Evolutionary conservation across 805 yeast species (phyloP).

Genomic region (Metschnikowia lochheadii): DNA sequence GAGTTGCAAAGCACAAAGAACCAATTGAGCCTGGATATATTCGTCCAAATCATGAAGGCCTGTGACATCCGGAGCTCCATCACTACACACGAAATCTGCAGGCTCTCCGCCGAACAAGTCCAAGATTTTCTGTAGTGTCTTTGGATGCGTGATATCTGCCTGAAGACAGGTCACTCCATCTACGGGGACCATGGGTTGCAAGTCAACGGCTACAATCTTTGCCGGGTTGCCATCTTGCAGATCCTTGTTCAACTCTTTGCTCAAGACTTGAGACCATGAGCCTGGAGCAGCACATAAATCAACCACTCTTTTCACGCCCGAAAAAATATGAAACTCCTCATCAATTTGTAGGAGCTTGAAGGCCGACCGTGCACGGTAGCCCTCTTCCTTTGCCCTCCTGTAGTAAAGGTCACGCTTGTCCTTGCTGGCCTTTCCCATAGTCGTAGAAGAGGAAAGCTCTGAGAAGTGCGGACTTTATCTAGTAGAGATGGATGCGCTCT

Average conservation of each 20-base stretch:
- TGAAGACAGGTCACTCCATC: slow-evolving; percentile 84
- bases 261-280: slow-evolving; percentile 95
- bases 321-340: slow-evolving; percentile 81
- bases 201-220: slow-evolving; percentile 88
- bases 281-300: slow-evolving; percentile 82
- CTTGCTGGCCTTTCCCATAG: slow-evolving; percentile 84
- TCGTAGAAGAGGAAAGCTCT: not conserved
- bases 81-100: slow-evolving; percentile 94
- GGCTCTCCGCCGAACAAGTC: slow-evolving; percentile 84
- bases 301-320: slow-evolving; percentile 76
- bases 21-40: slow-evolving; percentile 91
- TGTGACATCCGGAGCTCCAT: slow-evolving; percentile 98
- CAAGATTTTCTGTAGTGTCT: slow-evolving; percentile 70
- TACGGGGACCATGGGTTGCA: slow-evolving; percentile 98
- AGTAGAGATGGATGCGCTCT: slow-evolving; percentile 1
- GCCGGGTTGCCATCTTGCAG: slow-evolving; percentile 36
- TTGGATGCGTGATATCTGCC: slow-evolving; percentile 97
- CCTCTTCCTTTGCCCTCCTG: slow-evolving; percentile 93
- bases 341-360: slow-evolving; percentile 87
- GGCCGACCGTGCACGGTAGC: slow-evolving; percentile 97
- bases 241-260: slow-evolving; percentile 50
- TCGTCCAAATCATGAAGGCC: slow-evolving; percentile 96
- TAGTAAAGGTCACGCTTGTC: slow-evolving; percentile 92
- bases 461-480: slow-evolving; percentile 3
- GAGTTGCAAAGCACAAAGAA: slow-evolving; percentile 84